These are phyloP conservation scores for Carpinus fangiana DNA, from an alignment of 306 rosid species.

Conservation along the genomic window DNA sequence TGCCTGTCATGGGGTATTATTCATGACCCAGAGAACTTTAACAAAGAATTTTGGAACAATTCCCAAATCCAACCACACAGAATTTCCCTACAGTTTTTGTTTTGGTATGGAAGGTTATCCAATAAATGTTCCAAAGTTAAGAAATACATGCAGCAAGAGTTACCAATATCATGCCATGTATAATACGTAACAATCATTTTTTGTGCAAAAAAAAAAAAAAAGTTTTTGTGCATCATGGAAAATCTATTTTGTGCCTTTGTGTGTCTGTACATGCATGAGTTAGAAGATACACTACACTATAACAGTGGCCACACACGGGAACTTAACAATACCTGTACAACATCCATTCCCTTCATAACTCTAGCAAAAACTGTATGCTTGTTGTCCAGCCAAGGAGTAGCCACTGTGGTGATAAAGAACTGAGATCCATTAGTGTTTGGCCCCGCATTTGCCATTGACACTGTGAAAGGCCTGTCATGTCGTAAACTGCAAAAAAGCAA, in stretches of 20 bases:
- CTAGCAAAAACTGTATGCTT: slow-evolving; percentile 97
- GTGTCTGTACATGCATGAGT: background rate
- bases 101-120: background rate
- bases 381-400: slow-evolving; percentile 98
- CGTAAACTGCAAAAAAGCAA: slow-evolving; percentile 67
- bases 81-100: background rate
- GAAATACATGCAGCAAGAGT: background rate
- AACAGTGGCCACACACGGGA: slow-evolving; percentile 1
- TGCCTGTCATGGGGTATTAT: background rate
- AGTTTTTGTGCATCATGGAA: background rate
- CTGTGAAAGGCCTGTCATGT: slow-evolving; percentile 95
- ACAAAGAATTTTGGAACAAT: background rate
- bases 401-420: slow-evolving; percentile 97
- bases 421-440: slow-evolving; percentile 93
- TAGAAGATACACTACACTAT: background rate
- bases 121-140: background rate
- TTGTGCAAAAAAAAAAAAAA: too few relatives aligned
- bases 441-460: slow-evolving; percentile 99
- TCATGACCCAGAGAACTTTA: background rate
- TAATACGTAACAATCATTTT: background rate
- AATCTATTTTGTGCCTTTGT: background rate
- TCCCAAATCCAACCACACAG: background rate
- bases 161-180: background rate
- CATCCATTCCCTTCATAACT: slow-evolving; percentile 96
- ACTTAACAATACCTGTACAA: slow-evolving; percentile 72